A percentile compares a stretch with the other conserved stretches of the same genome.
These are phyloP conservation scores for Limnanthes douglasii DNA, from an alignment of 345 rosid species.

Conservation along the genomic window DNA sequence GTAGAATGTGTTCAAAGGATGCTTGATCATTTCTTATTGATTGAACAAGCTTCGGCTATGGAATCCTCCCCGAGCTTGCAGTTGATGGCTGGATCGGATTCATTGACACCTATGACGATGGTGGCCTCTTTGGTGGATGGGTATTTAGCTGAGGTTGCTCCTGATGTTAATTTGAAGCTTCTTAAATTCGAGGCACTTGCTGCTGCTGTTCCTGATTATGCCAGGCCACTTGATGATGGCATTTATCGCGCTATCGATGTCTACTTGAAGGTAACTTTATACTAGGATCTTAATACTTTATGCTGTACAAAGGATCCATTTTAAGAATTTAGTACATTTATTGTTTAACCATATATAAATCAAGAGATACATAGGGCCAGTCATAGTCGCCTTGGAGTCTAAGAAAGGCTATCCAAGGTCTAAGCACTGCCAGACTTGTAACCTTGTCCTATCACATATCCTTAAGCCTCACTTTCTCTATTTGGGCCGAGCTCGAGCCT, in stretches of 20 bases:
- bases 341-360: too few species aligned
- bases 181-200: constrained; percentile 49
- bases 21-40: constrained; percentile 44
- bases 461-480: too few species aligned
- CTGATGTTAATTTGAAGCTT: constrained; percentile 53
- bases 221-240: constrained; percentile 58
- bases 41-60: constrained; percentile 21
- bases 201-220: constrained; percentile 46
- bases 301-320: background rate
- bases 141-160: constrained; percentile 57
- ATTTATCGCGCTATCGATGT: constrained; percentile 60
- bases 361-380: too few species aligned
- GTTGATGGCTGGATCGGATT: constrained; percentile 16
- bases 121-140: constrained; percentile 52
- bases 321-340: background rate
- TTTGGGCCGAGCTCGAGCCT: too few species aligned
- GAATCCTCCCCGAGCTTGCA: constrained; percentile 23
- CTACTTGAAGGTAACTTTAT: constrained; percentile 40
- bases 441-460: too few species aligned
- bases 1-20: constrained; percentile 51
- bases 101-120: constrained; percentile 29
- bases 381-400: too few species aligned
- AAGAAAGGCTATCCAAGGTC: too few species aligned
- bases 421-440: too few species aligned
- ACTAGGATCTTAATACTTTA: too few species aligned